Evolutionary conservation across 2,329 filamentous ascomycete species (phyloP), one percentile per base, ranked within the genome.

Genomic region (Clarireedia homoeocarpa): DNA sequence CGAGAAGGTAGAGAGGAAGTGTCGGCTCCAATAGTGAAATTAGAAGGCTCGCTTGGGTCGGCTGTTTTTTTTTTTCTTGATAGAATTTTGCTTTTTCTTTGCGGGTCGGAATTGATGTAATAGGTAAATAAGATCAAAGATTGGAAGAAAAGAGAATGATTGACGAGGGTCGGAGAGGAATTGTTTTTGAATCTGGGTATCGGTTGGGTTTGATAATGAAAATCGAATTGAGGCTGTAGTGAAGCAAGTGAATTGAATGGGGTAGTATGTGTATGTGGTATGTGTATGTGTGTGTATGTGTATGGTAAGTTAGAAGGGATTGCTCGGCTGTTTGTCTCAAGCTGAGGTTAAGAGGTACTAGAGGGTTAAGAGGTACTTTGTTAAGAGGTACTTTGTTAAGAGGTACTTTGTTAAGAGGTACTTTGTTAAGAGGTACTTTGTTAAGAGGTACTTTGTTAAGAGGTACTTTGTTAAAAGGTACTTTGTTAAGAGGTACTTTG

Each of bases 11-110:
- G 50, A 49, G 42, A 55, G 47, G 40, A 30, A 53, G 49, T 51
- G 51, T 48, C 56, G 59, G 61, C 58, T 59, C 61, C 56, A 61
- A 59, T 38, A 48, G 50, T 42, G 55, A 54, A 49, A 54, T 48
- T 48, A 24, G 36, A 42, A 24, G 42, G 40, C 50, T 44, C 46
- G 55, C 50, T 56, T 42, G 40, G 27, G 44, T 48, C 42, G 40
- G 48, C 30, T 44, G 20, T 27, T 38, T 55, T 54, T 51, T 55
- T 55, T 55, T 55, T 10, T 27, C 34, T 50, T 39, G 46, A 36
- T 30, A 10, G 45, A 48, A 34, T 48, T 57, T 53, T 57, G 36
- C 38, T 34, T 42, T 51, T 57, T 38, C 27, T 34, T 30, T 44
- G 53, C 53, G 53, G 53, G 55, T 48, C 44, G 36, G 36, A 23